These are phyloP conservation scores for Zymoseptoria tritici DNA, from an alignment of 2,329 filamentous ascomycete species.

Conservation along the genomic window DNA sequence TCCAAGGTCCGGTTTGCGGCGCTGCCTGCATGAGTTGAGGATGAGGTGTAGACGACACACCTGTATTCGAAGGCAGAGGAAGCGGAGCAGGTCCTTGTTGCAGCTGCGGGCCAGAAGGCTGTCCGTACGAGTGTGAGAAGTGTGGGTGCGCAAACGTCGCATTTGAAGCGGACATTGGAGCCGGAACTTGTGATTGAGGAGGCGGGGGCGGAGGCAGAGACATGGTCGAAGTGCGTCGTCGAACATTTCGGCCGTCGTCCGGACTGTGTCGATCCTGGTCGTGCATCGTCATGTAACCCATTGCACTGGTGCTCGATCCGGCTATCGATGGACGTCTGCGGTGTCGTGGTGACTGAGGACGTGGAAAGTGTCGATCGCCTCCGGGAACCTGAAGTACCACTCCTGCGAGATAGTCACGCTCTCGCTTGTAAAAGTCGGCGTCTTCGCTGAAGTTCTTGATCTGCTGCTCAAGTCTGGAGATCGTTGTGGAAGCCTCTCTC, in stretches of 20 bases:
- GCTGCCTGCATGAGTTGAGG: constrained; percentile 27
- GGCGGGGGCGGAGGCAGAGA: constrained; percentile 19
- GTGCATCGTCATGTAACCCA: constrained; percentile 15
- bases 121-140: constrained; percentile 12
- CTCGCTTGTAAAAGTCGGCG: constrained; percentile 64
- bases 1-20: constrained; percentile 28
- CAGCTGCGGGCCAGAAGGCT: constrained; percentile 17
- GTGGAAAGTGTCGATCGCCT: constrained; percentile 38
- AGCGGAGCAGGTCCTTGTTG: constrained; percentile 14
- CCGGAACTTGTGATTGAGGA: not conserved
- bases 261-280: constrained; percentile 21
- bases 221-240: constrained; percentile 22
- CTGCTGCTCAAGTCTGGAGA: constrained; percentile 61
- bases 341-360: constrained; percentile 37
- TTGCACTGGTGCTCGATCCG: constrained; percentile 6
- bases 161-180: not conserved
- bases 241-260: constrained; percentile 22
- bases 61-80: constrained; percentile 16
- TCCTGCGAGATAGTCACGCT: constrained; percentile 65
- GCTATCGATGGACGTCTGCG: constrained; percentile 17
- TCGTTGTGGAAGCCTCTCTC: constrained; percentile 60
- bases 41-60: not conserved
- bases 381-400: constrained; percentile 55
- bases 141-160: not conserved
- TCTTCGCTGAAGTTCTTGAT: constrained; percentile 62